These are phyloP conservation scores for Suhomyces atakaporum DNA, from an alignment of 1,139 yeast species.

Conservation along the genomic window DNA sequence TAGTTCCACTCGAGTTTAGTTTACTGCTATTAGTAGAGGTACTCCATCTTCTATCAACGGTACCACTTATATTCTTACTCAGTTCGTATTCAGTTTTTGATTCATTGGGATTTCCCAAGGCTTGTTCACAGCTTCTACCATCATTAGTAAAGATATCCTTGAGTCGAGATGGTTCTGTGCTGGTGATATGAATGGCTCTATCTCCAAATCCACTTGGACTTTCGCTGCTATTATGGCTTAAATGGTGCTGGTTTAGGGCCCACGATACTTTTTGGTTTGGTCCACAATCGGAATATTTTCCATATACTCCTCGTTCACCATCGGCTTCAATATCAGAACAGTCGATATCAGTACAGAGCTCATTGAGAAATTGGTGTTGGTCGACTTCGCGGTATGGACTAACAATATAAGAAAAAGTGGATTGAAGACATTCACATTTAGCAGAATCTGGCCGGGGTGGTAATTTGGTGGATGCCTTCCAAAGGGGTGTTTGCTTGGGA, in stretches of 20 bases:
- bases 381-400: constrained; percentile 32
- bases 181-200: constrained; percentile 36
- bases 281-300: constrained; percentile 59
- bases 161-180: constrained; percentile 24
- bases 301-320: constrained; percentile 55
- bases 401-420: constrained; percentile 51
- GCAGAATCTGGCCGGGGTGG: constrained; percentile 58
- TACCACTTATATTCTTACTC: not conserved
- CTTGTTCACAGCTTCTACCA: constrained; percentile 30
- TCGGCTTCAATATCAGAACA: constrained; percentile 54
- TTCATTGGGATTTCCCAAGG: constrained; percentile 6
- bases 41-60: not conserved
- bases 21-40: not conserved
- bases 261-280: constrained; percentile 53
- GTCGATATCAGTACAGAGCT: constrained; percentile 51
- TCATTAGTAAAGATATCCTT: constrained; percentile 24
- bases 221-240: constrained; percentile 28
- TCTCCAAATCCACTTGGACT: constrained; percentile 40
- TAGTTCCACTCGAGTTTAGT: not conserved
- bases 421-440: constrained; percentile 59
- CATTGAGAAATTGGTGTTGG: constrained; percentile 40
- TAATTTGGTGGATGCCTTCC: constrained; percentile 47
- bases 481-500: constrained; percentile 27
- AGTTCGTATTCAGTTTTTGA: not conserved
- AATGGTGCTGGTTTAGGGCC: constrained; percentile 52